Conservation (phyloP, 768 basidiomycete species). For the Suillus brevipes region DNA sequence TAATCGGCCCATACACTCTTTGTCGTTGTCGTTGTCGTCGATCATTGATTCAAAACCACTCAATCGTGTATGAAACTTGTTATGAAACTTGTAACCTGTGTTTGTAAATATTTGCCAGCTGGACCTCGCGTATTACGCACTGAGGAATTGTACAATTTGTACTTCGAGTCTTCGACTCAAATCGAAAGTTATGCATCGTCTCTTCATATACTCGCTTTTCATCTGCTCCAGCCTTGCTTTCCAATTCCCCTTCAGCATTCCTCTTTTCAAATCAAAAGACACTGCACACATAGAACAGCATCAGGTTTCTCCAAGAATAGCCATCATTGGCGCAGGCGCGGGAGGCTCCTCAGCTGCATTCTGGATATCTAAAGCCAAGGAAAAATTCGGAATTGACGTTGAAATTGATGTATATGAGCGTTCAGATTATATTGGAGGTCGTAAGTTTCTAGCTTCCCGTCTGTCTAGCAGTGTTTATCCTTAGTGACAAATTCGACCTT, state of each 20-base stretch:
- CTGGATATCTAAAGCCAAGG: slow-evolving; percentile 79
- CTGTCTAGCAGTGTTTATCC: background rate
- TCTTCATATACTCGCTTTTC: slow-evolving; percentile 24
- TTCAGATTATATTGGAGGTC: slow-evolving; percentile 74
- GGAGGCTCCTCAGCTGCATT: slow-evolving; percentile 82
- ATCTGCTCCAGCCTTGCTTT: slow-evolving; percentile 30
- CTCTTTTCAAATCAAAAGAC: slow-evolving; percentile 48
- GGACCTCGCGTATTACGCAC: background rate
- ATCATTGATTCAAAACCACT: background rate
- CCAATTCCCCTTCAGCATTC: slow-evolving; percentile 56
- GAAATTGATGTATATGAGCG: slow-evolving; percentile 86
- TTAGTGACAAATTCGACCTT: slow-evolving; percentile 4
- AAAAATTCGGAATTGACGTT: slow-evolving; percentile 65
- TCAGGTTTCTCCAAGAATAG: slow-evolving; percentile 54
- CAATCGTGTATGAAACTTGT: background rate
- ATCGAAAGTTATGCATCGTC: slow-evolving; percentile 5
- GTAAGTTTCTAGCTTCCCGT: slow-evolving; percentile 49
- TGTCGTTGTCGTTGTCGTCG: no score
- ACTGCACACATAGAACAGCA: slow-evolving; percentile 19
- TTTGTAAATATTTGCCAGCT: background rate
- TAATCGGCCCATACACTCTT: background rate
- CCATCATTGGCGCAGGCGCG: slow-evolving; percentile 90
- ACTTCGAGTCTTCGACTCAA: no score
- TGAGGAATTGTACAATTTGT: no score
- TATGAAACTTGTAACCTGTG: background rate